Evolutionary conservation across 1,284 basidiomycete species (phyloP), one percentile per base, ranked within the genome.

Genomic region (Xanthoconium separans): DNA sequence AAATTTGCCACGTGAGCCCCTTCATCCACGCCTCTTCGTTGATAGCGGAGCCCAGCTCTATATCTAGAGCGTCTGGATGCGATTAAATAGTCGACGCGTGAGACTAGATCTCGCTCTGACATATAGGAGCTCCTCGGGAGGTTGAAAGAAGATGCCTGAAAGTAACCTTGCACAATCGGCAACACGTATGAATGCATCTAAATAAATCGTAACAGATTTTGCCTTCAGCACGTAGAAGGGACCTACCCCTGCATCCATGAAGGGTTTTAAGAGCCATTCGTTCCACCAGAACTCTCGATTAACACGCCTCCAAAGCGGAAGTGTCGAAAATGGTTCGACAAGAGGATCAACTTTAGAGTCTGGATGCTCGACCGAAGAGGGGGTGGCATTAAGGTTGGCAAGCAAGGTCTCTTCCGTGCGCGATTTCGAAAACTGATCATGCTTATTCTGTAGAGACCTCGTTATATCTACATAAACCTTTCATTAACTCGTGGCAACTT

Each of bases 21-120:
- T 54, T 88, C 82, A 64, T 99, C 94, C 54, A 99, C 86, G 4
- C 97, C 97, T 64, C 97, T 82, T 30, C 93, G 85, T 70, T 99
- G 97, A 78, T 98, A 99, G 50, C 97, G 84, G 47, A 98, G 84
- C 2, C 97, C 97, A 12, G 94, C 94, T 46, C 97, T 85, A 70
- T 95, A 85, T 59, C 93, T 83, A 27, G 95, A 96, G 37, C 97
- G 82, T 49, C 97, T 85, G 6, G 95, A 95, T 45, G 95, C 78
- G 49, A 91, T 73, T 36, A 84, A 74, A 63, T 91, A 91, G 54
- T 87, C 83, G 11, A 87, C 80, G 9, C 71, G 58, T 2, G 76
- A 75, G 27, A 57, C 48, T 37, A 71, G 61, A 22, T 80, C 79
- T 46, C 75, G 70, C 51, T 82, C 81, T 18, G 73, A 65, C 7